Evolutionary conservation across 2,329 filamentous ascomycete species (phyloP).

Genomic region (Colletotrichum limetticola): DNA sequence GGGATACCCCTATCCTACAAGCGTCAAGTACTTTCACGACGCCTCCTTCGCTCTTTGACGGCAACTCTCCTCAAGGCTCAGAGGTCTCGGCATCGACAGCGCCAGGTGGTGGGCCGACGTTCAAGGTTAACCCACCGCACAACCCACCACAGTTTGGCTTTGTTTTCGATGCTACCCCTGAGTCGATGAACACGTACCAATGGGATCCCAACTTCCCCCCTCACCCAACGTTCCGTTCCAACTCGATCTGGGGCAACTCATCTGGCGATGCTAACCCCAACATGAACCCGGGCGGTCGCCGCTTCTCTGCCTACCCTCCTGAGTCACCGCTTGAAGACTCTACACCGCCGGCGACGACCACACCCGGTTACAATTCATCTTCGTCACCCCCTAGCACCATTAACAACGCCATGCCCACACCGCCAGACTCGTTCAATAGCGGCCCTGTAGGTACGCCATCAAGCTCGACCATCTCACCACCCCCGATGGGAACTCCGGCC

Average conservation of each 20-base stretch:
- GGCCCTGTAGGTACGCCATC: constrained; percentile 10
- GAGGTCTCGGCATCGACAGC: constrained; percentile 49
- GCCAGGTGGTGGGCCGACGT: constrained; percentile 47
- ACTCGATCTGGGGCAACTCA: constrained; percentile 73
- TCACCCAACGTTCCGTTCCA: constrained; percentile 71
- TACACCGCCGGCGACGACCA: constrained; percentile 45
- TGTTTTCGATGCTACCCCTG: constrained; percentile 66
- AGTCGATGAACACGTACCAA: constrained; percentile 60
- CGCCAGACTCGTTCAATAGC: constrained; percentile 52
- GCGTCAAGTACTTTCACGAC: constrained; percentile 51
- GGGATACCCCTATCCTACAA: constrained; percentile 51
- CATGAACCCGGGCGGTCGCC: constrained; percentile 52
- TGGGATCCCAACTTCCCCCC: constrained; percentile 53
- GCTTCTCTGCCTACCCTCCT: constrained; percentile 73
- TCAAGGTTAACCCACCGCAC: constrained; percentile 58
- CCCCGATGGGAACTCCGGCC: constrained; percentile 35
- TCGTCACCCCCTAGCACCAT: constrained; percentile 34
- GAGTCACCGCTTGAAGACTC: constrained; percentile 55
- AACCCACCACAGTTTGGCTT: constrained; percentile 67
- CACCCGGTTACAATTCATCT: constrained; percentile 37
- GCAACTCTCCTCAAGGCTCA: constrained; percentile 58
- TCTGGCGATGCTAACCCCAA: constrained; percentile 56
- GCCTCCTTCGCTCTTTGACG: constrained; percentile 59
- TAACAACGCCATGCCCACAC: constrained; percentile 49
- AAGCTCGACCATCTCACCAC: constrained; percentile 29